Evolutionary conservation across 345 rosid genomes (phyloP).

Genomic region (Arabis alpina): DNA sequence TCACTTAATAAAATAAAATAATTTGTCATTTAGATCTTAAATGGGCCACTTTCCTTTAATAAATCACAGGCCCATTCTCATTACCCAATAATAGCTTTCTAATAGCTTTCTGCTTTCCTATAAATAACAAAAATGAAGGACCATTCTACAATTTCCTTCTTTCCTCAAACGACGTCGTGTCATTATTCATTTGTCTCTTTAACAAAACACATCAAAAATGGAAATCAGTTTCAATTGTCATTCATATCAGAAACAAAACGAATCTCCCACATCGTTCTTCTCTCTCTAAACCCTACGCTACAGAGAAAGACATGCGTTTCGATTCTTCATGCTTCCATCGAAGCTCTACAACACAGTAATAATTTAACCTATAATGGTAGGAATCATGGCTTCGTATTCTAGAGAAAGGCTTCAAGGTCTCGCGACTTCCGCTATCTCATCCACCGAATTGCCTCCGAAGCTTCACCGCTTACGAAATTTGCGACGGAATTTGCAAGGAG

Average conservation of each 20-base stretch:
- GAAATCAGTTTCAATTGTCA: slow-evolving; percentile 22
- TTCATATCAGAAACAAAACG: slow-evolving; percentile 24
- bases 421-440: slow-evolving; percentile 58
- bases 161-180: slow-evolving; percentile 11
- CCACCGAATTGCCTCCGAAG: slow-evolving; percentile 66
- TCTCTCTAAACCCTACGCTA: slow-evolving; percentile 41
- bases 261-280: slow-evolving; percentile 24
- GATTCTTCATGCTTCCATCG: slow-evolving; percentile 12
- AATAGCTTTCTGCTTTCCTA: background rate
- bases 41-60: background rate
- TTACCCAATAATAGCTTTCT: background rate
- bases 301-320: slow-evolving; percentile 23
- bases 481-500: slow-evolving; percentile 53
- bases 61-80: background rate
- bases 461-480: slow-evolving; percentile 65
- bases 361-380: slow-evolving; percentile 50
- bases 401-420: slow-evolving; percentile 60
- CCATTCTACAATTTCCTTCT: background rate
- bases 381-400: slow-evolving; percentile 53
- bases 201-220: slow-evolving; percentile 1
- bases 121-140: background rate
- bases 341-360: slow-evolving; percentile 21
- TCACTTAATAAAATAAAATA: background rate
- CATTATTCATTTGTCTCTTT: background rate
- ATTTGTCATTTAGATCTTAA: background rate